Evolutionary conservation across 257 asterid genomes (phyloP), one percentile per base, ranked within the genome.

Genomic region (Solanum appendiculatum): DNA sequence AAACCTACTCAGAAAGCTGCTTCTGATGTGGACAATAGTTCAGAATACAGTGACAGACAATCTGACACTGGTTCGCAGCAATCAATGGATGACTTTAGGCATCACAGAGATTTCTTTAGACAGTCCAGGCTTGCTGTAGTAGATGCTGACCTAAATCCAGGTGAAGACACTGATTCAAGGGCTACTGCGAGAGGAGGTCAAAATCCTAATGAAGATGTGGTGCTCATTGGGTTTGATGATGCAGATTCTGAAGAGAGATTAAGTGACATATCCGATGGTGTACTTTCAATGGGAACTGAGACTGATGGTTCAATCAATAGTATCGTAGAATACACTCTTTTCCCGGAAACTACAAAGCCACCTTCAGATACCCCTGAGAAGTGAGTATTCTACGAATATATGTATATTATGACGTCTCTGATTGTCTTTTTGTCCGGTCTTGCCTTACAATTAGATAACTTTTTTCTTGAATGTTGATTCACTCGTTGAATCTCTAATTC

Each of bases 211-310:
- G 97, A 92, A 4, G 98, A 97, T 37, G 85, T 90, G 21, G 98
- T 91, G 87, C 96, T 95, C 86, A 73, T 94, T 82, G 95, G 96
- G 78, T 88, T 95, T 15, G 98, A 95, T 85, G 99, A 94, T 86
- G 94, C 88, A 10, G 99, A 95, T 86, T 94, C 95, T 7, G 98
- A 97, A 39, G 98, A 94, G 91, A 93, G 98, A 86, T 93, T 97
- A 29, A 97, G 99, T 88, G 98, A 97, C 90, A 94, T 97, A 86
- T 97, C 99, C 42, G 99, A 97, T 91, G 92, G 99, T 15, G 98
- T 91, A 90, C 98, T 97, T 81, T 95, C 99, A 36, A 95, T 93
- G 98, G 98, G 95, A 85, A 95, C 98, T 3, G 99, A 97, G 90
- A 92, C 98, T 56, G 99, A 97, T 88, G 94, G 95, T 85, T 94